Evolutionary conservation across 1,139 yeast genomes (phyloP), one percentile per base, ranked within the genome.

Genomic region (Geotrichum klebahnii): DNA sequence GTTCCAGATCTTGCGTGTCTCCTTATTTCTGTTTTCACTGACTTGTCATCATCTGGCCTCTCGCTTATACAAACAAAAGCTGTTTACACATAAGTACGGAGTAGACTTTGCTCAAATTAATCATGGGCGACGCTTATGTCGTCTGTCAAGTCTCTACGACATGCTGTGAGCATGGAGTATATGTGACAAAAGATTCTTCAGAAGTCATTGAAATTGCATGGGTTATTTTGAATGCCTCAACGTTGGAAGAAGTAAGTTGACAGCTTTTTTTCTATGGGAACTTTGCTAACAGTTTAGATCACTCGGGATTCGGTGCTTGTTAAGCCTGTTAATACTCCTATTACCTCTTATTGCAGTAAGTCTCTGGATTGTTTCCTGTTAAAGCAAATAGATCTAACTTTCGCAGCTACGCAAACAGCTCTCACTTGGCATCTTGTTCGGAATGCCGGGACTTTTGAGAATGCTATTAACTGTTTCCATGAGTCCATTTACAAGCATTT

Each of bases 121-220:
- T 57, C 26, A 79, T 80, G 83, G 70, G 77, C 60, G 85, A 80
- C 62, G 70, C 76, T 40, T 82, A 79, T 63, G 78, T 84, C 58
- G 82, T 81, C 51, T 69, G 82, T 39, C 81, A 82, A 56, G 66
- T 82, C 41, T 76, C 82, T 52, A 79, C 87, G 33, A 84, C 90
- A 16, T 79, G 84, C 58, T 89, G 82, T 61, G 89, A 82, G 51
- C 74, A 79, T 47, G 74, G 79, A 32, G 72, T 76, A 32, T 77
- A 78, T 59, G 77, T 81, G 45, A 69, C 82, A 32, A 78, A 76
- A 56, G 92, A 84, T 63, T 71, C 83, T 12, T 73, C 82, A 8
- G 92, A 84, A 65, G 69, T 79, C 56, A 77, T 82, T 46, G 87
- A 82, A 61, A 66, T 84, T 20, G 79, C 87, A 2, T 84, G 90